A percentile compares a stretch with the other conserved stretches of the same genome.
Evolutionary conservation across 2,329 filamentous ascomycete species (phyloP).

Genomic region (Colletotrichum spaethianum): DNA sequence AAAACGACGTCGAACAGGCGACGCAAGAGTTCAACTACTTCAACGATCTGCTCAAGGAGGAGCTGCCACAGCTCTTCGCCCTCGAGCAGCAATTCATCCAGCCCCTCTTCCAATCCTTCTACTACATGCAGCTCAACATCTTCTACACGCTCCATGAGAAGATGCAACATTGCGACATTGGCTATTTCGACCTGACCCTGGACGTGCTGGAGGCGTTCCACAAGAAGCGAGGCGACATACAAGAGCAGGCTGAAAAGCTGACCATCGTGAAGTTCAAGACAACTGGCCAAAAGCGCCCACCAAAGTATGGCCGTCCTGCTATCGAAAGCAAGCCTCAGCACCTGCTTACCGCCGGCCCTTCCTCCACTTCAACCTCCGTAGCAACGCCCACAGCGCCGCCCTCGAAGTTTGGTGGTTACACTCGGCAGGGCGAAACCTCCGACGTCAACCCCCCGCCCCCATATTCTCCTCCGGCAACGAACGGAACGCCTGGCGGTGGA

Average conservation of each 20-base stretch:
- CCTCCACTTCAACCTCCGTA: conserved; percentile 48
- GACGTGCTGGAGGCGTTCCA: conserved; percentile 94
- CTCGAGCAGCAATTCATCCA: conserved; percentile 96
- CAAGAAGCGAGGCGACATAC: conserved; percentile 88
- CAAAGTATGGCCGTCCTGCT: conserved; percentile 71
- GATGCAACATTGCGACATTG: conserved; percentile 98
- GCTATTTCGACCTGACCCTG: conserved; percentile 93
- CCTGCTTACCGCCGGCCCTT: conserved; percentile 66
- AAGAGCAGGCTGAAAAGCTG: conserved; percentile 86
- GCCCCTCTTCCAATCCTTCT: conserved; percentile 98
- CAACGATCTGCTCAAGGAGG: conserved; percentile 96
- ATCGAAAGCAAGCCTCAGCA: conserved; percentile 65
- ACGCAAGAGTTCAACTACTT: conserved; percentile 98
- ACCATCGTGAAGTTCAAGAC: conserved; percentile 93
- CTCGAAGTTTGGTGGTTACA: conserved; percentile 54
- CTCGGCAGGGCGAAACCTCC: conserved; percentile 57
- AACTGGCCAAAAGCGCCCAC: conserved; percentile 77
- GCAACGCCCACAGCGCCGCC: conserved; percentile 38
- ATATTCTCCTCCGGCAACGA: conserved; percentile 68
- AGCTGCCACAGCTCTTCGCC: conserved; percentile 90
- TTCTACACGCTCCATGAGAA: conserved; percentile 98
- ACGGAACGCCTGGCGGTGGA: conserved; percentile 51
- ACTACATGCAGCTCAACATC: conserved; percentile 99
- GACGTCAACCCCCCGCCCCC: conserved; percentile 77
- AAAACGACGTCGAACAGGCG: conserved; percentile 89